These are phyloP conservation scores for Tricholoma bakamatsutake DNA, from an alignment of 768 basidiomycete genomes.

Conservation along the genomic window DNA sequence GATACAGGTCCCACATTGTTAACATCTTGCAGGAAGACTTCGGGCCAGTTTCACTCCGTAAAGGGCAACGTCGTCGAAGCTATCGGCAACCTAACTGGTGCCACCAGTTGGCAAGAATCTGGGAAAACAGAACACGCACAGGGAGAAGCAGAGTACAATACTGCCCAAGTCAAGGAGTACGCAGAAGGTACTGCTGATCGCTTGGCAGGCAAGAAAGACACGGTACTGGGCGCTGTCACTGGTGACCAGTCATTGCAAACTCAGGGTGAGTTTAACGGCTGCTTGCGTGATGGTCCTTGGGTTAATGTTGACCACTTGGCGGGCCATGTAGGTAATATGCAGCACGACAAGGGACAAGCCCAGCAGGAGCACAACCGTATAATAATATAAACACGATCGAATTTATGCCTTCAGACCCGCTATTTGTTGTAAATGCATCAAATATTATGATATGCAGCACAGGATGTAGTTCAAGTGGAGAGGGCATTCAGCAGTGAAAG, in stretches of 20 bases:
- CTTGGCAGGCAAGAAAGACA: conserved; percentile 44
- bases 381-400: background rate
- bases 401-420: too few species aligned
- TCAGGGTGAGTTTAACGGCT: conserved; percentile 26
- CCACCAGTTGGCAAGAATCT: conserved; percentile 30
- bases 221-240: conserved; percentile 48
- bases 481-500: too few species aligned
- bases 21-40: conserved; percentile 24
- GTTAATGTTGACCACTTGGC: background rate
- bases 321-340: conserved; percentile 9
- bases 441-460: too few species aligned
- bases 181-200: conserved; percentile 38
- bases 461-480: too few species aligned
- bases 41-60: conserved; percentile 33
- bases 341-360: conserved; percentile 15
- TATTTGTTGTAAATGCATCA: too few species aligned
- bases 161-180: conserved; percentile 40
- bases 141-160: conserved; percentile 38
- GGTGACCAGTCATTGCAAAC: conserved; percentile 49
- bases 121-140: conserved; percentile 39
- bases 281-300: background rate
- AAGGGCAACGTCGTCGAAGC: conserved; percentile 31
- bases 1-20: background rate
- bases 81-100: conserved; percentile 38
- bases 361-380: conserved; percentile 9